Evolutionary conservation across 345 rosid species (phyloP).

Genomic region (Mercurialis annua): DNA sequence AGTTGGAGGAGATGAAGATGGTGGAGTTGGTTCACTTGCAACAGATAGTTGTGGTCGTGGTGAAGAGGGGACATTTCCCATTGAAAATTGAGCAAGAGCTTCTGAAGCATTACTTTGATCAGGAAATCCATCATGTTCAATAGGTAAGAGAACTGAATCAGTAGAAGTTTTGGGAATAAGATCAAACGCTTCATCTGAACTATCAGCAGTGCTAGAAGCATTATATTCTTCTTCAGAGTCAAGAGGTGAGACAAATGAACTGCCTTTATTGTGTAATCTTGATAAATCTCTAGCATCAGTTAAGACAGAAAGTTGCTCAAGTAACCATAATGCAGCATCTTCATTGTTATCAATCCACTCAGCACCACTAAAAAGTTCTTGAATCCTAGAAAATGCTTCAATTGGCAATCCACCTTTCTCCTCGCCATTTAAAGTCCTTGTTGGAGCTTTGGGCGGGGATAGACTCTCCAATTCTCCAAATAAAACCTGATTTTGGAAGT

Average conservation of each 20-base stretch:
- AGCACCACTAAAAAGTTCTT: slow-evolving; percentile 86
- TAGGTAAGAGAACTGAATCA: slow-evolving; percentile 32
- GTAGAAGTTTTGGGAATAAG: slow-evolving; percentile 36
- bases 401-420: slow-evolving; percentile 96
- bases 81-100: slow-evolving; percentile 32
- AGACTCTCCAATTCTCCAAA: slow-evolving; percentile 83
- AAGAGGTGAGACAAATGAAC: slow-evolving; percentile 58
- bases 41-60: slow-evolving; percentile 29
- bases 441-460: slow-evolving; percentile 63
- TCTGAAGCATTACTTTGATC: slow-evolving; percentile 39
- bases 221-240: slow-evolving; percentile 95
- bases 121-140: slow-evolving; percentile 39
- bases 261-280: slow-evolving; percentile 61
- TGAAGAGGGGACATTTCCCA: slow-evolving; percentile 29
- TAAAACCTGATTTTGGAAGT: slow-evolving; percentile 56
- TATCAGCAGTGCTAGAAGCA: slow-evolving; percentile 88
- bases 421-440: slow-evolving; percentile 73
- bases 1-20: slow-evolving; percentile 29
- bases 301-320: slow-evolving; percentile 82
- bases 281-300: slow-evolving; percentile 79
- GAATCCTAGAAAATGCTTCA: slow-evolving; percentile 96
- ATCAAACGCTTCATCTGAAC: slow-evolving; percentile 91
- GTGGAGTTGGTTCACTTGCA: slow-evolving; percentile 27
- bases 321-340: slow-evolving; percentile 93
- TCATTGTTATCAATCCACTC: slow-evolving; percentile 84